Base-by-base conservation (phyloP, 306 rosid genomes). In the Citrullus amarus region DNA sequence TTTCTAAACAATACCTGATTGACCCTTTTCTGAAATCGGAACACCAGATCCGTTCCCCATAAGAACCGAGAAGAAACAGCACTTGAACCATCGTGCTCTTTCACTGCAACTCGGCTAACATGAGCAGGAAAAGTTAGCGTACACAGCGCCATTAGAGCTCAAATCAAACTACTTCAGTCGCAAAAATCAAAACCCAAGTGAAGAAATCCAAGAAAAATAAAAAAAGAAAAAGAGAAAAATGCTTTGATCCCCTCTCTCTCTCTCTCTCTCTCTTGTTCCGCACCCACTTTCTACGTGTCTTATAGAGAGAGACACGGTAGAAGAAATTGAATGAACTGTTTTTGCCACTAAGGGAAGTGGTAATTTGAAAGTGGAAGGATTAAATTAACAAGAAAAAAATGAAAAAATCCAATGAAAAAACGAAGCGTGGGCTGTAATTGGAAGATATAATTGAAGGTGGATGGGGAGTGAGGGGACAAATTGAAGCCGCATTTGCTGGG, bases 141-240 rank as follows among this genome's bases (percentile, higher is more conserved):
- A 55, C 81, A 88, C 54, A 92, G 89, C 78, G 96, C 99, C 99
- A 95, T 95, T 77, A 18, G 70, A 41, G 58, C 79, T 8, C 53
- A 28, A 55, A 63, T 78, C 30, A 16, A 81, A 16, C 57, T 25
- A 51, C 53, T 30, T 53, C 59, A 61, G 54, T 22, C 16, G 58
- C 76, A 38, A 48, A 18, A 44, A 72, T 18, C 57, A 48, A 72
- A 81, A 77, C 56, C 22, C 39, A 73, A 76, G 6, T 54, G 63
- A 34, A 84, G 83, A 81, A 32, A 69, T 76, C 86, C 83, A 78
- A 39, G 30, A n/a, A n/a, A 56, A 56, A 56, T 6, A 83, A 77
- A 71, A 25, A 69, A 36, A 54, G 13, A 28, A 77, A 54, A 22
- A 8, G 16, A 53, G 61, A 54, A 32, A 12, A 34, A 36, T 28